These are phyloP conservation scores for Delitschia confertaspora DNA, from an alignment of 495 filamentous ascomycete genomes.

Conservation along the genomic window DNA sequence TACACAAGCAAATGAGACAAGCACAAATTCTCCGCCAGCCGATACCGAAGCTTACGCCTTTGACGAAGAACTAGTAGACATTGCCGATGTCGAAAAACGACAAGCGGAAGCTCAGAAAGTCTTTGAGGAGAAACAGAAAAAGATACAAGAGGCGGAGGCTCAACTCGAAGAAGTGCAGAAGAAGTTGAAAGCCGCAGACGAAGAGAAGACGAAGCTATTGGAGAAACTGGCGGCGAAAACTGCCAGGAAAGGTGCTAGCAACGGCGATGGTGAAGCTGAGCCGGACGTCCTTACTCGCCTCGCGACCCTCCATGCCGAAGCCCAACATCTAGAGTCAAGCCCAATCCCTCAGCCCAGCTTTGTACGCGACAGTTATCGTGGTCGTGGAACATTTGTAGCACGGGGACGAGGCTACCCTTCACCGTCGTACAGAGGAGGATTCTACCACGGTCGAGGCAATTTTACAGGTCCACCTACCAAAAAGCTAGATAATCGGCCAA, in stretches of 20 bases:
- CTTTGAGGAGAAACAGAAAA: conserved; percentile 67
- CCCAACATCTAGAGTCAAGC: no score
- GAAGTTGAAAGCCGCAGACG: conserved; percentile 60
- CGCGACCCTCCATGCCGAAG: conserved; percentile 76
- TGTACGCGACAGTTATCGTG: conserved; percentile 43
- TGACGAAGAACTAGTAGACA: conserved; percentile 53
- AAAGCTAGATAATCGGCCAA: conserved; percentile 81
- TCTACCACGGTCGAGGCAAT: conserved; percentile 24
- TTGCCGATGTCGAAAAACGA: conserved; percentile 70
- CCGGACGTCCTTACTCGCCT: conserved; percentile 65
- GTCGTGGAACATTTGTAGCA: no score
- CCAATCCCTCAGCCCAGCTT: not conserved
- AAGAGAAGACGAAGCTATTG: conserved; percentile 64
- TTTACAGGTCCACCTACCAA: conserved; percentile 47
- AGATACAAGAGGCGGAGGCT: conserved; percentile 62
- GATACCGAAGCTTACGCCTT: conserved; percentile 3
- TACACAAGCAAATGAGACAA: conserved; percentile 8
- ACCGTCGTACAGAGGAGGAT: conserved; percentile 21
- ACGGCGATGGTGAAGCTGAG: conserved; percentile 40
- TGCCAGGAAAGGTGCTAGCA: conserved; percentile 17
- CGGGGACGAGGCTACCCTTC: conserved; percentile 38
- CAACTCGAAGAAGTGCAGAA: conserved; percentile 64
- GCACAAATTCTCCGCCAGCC: no score
- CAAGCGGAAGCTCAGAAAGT: conserved; percentile 65
- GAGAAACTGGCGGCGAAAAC: conserved; percentile 49